Conservation (phyloP, 805 yeast species). For the Schwanniomyces vanrijiae region DNA sequence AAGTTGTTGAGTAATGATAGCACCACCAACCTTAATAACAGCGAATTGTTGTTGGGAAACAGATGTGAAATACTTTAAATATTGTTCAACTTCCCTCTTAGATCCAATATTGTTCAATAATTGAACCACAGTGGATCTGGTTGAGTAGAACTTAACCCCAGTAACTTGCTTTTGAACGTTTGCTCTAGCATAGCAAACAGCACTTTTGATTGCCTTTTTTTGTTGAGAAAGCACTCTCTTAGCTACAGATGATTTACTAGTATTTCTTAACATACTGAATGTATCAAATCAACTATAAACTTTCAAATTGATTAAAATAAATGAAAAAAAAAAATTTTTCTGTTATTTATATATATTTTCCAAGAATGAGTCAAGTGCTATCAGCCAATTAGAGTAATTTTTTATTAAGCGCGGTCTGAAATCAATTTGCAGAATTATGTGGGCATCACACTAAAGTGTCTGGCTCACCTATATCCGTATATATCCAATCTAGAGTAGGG, state of each 20-base stretch:
- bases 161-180: neutral
- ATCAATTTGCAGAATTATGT: constrained; percentile 20
- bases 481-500: constrained; percentile 30
- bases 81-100: constrained; percentile 97
- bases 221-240: neutral
- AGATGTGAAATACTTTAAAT: constrained; percentile 92
- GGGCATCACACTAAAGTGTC: neutral
- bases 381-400: constrained; percentile 27
- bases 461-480: constrained; percentile 21
- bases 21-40: constrained; percentile 98
- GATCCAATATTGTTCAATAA: constrained; percentile 94
- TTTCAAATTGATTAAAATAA: neutral
- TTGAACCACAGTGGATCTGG: constrained; percentile 95
- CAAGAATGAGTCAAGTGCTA: constrained; percentile 17
- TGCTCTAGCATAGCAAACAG: neutral
- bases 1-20: constrained; percentile 92
- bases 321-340: neutral
- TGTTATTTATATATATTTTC: constrained; percentile 2
- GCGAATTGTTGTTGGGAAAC: constrained; percentile 97
- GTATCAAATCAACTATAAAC: neutral
- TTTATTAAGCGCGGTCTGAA: constrained; percentile 39
- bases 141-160: constrained; percentile 39
- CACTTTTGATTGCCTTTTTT: neutral
- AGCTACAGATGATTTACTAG: constrained; percentile 2
- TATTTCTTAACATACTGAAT: constrained; percentile 2